phyloP scores from a whole-genome alignment of 2,329 filamentous ascomycete genomes.

The Pseudogymnoascus pannorum region DNA sequence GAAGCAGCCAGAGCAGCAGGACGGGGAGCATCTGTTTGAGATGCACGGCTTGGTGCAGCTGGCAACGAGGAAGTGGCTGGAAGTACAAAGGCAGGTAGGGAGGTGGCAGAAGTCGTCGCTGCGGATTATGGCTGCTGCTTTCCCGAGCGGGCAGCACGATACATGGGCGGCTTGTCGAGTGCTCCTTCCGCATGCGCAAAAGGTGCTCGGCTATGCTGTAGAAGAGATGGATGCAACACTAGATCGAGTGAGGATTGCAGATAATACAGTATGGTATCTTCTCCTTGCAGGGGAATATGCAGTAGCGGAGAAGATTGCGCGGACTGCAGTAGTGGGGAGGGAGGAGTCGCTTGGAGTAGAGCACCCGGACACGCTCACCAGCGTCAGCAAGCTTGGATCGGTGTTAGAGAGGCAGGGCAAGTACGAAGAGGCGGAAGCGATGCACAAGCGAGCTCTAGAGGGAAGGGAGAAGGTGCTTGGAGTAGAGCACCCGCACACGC shows the following conservation, averaged over 20 bases:
- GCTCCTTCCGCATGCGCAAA: not conserved
- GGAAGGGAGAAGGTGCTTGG: not conserved
- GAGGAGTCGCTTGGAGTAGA: not conserved
- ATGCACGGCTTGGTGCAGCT: conserved; percentile 20
- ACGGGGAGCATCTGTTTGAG: conserved; percentile 14
- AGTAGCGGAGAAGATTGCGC: not conserved
- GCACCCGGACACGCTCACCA: not conserved
- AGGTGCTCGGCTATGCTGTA: not conserved
- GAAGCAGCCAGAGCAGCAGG: conserved; percentile 7
- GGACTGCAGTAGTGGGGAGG: not conserved
- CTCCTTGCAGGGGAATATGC: not conserved
- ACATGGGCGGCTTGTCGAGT: conserved; percentile 29
- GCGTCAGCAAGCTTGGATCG: not conserved
- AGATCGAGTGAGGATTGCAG: not conserved
- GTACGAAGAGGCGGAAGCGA: not conserved
- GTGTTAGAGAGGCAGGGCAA: not conserved
- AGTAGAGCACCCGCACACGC: conserved; percentile 3
- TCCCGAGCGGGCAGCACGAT: conserved; percentile 21
- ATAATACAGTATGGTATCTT: not conserved
- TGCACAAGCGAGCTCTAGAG: not conserved
- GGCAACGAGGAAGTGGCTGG: conserved; percentile 21
- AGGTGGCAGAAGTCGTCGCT: conserved; percentile 17
- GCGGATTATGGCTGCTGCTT: conserved; percentile 14
- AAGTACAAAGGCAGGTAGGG: conserved; percentile 11
- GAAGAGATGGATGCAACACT: not conserved